A percentile compares a stretch with the other conserved stretches of the same genome.
Evolutionary conservation across 352 stramenopile genomes (phyloP).

Genomic region (Phytopythium ostracodes): DNA sequence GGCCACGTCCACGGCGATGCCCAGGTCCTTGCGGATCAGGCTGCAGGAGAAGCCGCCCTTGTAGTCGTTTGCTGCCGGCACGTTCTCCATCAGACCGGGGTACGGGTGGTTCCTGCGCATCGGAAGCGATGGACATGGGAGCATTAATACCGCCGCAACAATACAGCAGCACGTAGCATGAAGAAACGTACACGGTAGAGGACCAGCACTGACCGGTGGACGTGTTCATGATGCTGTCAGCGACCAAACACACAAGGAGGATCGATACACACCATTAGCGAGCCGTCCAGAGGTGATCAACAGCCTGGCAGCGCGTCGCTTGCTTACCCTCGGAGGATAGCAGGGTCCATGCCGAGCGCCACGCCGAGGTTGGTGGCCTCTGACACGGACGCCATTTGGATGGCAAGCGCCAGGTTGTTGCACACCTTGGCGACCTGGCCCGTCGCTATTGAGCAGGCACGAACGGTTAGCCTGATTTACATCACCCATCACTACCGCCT

Average conservation of each 20-base stretch:
- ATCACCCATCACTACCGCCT: background rate
- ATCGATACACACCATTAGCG: background rate
- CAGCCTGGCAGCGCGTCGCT: background rate
- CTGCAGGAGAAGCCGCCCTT: constrained; percentile 88
- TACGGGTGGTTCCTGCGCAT: constrained; percentile 89
- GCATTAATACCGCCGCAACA: background rate
- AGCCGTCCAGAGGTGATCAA: background rate
- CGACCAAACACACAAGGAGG: background rate
- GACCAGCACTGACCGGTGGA: constrained; percentile 96
- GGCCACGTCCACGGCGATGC: constrained; percentile 90
- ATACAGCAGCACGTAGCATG: background rate
- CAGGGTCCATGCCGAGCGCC: constrained; percentile 93
- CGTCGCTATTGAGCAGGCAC: constrained; percentile 36
- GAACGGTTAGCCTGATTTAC: background rate
- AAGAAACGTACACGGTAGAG: constrained; percentile 84
- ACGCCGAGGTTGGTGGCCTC: constrained; percentile 97
- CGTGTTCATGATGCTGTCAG: constrained; percentile 93
- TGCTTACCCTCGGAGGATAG: constrained; percentile 78
- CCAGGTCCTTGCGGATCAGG: constrained; percentile 97
- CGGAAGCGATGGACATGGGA: background rate
- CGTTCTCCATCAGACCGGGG: constrained; percentile 88
- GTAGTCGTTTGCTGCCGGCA: constrained; percentile 87
- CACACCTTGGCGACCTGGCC: constrained; percentile 94
- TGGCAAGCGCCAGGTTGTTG: constrained; percentile 97
- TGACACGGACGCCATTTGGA: constrained; percentile 95